Base-by-base conservation (phyloP, 139 green algal genomes). In the Chlamydomonas applanata region DNA sequence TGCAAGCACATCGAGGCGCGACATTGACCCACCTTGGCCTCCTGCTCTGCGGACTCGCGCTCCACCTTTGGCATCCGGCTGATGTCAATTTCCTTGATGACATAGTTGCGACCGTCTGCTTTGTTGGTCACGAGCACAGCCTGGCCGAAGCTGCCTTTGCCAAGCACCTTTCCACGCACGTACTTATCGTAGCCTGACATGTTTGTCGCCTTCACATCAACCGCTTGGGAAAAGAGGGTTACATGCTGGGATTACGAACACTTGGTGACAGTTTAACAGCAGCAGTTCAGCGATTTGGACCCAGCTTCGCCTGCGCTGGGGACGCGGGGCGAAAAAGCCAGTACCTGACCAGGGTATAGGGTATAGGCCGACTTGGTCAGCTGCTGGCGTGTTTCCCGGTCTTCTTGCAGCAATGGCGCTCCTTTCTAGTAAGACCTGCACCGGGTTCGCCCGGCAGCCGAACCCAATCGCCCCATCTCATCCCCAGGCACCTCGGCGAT, bases 31-130 rank as follows among this genome's bases (percentile, higher is more conserved):
- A 91, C 86, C 89, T 88, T 86, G 0, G 85, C 89, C 56, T 94
- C 89, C 63, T 88, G 87, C 67, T 89, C 79, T 2, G 86, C 62
- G 33, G 79, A 66, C 27, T 91, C 83, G 1, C 78, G 60, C 77
- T 94, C 89, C 5, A 69, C 49, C 17, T 71, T 76, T 9, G 81
- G 81, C 89, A 94, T 92, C 0, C 81, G 70, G 13, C 72, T 83
- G 17, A 94, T 78, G 59, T 91, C 86, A 1, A 94, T 86, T 72
- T 94, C 88, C 77, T 94, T 94, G 46, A 94, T 84, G 3, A 94
- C 90, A 73, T 84, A 90, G n/a, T 89, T 85, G 52, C 88, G 84
- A 24, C 78, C 82, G 75, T 93, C 88, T 7, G 71, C 16, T 72
- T 88, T 89, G 32, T 64, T 81, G 2, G 74, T 89, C 0, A 85